These are phyloP conservation scores for Botryosphaeria agaves DNA, from an alignment of 2,329 filamentous ascomycete genomes.

Conservation along the genomic window DNA sequence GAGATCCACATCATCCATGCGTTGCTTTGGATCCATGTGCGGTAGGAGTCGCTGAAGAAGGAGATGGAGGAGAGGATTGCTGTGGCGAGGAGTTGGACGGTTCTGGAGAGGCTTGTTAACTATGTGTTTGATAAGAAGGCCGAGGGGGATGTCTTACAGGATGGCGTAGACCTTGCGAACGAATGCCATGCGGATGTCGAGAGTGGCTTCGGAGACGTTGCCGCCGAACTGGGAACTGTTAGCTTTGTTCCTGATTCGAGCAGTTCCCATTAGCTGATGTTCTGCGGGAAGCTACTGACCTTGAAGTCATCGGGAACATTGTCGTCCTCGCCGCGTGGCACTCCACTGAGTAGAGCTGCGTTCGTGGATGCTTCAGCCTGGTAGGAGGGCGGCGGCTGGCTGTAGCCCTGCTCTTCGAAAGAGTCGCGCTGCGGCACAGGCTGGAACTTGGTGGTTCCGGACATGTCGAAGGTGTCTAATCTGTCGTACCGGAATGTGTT, in stretches of 20 bases:
- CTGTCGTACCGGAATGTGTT: no score
- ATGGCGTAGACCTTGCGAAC: slow-evolving; percentile 96
- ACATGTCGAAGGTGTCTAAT: slow-evolving; percentile 35
- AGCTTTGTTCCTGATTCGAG: no score
- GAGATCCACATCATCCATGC: slow-evolving; percentile 75
- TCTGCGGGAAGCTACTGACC: slow-evolving; percentile 25
- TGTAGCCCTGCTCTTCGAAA: slow-evolving; percentile 51
- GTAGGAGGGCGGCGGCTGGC: slow-evolving; percentile 74
- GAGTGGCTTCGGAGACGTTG: slow-evolving; percentile 78
- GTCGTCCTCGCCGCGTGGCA: slow-evolving; percentile 64
- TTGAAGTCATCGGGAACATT: slow-evolving; percentile 97
- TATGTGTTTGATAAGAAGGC: no score
- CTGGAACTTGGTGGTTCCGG: slow-evolving; percentile 64
- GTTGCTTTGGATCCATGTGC: slow-evolving; percentile 70
- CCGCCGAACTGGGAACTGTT: slow-evolving; percentile 55
- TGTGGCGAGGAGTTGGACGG: slow-evolving; percentile 80
- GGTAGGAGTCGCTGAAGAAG: slow-evolving; percentile 70
- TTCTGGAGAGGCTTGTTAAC: slow-evolving; percentile 25
- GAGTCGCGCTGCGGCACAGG: slow-evolving; percentile 76
- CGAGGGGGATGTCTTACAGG: slow-evolving; percentile 34
- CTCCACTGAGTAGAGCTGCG: slow-evolving; percentile 43
- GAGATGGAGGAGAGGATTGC: slow-evolving; percentile 64
- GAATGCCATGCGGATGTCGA: slow-evolving; percentile 95
- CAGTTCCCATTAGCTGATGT: no score
- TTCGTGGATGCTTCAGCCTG: slow-evolving; percentile 38